Conservation (phyloP, 805 yeast species). For the Candida caryicola region DNA sequence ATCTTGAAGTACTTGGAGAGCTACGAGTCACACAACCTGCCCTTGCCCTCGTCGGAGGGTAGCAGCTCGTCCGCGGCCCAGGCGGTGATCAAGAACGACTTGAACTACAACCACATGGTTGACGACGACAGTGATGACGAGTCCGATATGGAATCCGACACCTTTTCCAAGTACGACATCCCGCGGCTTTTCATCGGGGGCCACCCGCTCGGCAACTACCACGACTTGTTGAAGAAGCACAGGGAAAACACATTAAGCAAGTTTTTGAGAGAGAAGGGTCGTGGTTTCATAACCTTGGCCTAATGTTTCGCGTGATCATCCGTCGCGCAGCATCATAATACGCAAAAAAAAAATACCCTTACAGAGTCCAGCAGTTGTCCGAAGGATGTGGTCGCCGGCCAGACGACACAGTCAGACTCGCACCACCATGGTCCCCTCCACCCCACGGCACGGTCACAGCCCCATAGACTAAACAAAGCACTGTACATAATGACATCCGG, state of each 20-base stretch:
- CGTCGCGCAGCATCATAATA: too few relatives aligned
- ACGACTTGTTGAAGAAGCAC: slow-evolving; percentile 21
- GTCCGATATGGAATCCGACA: slow-evolving; percentile 8
- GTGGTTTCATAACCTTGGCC: slow-evolving; percentile 25
- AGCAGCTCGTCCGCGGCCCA: not conserved
- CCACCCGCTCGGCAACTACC: slow-evolving; percentile 27
- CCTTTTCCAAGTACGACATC: slow-evolving; percentile 17
- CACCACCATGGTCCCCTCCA: too few relatives aligned
- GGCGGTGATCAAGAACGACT: slow-evolving; percentile 7
- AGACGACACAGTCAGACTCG: too few relatives aligned
- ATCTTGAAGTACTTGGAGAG: slow-evolving; percentile 25
- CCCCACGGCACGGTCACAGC: too few relatives aligned
- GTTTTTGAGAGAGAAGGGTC: slow-evolving; percentile 25
- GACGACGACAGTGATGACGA: slow-evolving; percentile 8
- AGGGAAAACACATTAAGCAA: slow-evolving; percentile 18
- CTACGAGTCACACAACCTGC: slow-evolving; percentile 10
- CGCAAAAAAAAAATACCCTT: too few relatives aligned
- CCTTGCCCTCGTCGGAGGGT: not conserved
- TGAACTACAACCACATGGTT: slow-evolving; percentile 2
- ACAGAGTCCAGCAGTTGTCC: too few relatives aligned
- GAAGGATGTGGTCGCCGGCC: too few relatives aligned
- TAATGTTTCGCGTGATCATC: too few relatives aligned
- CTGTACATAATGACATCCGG: not conserved
- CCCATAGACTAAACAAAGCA: too few relatives aligned
- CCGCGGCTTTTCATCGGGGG: slow-evolving; percentile 37